These are phyloP conservation scores for Phlebopus sp. DNA, from an alignment of 1,284 basidiomycete genomes.

Conservation along the genomic window DNA sequence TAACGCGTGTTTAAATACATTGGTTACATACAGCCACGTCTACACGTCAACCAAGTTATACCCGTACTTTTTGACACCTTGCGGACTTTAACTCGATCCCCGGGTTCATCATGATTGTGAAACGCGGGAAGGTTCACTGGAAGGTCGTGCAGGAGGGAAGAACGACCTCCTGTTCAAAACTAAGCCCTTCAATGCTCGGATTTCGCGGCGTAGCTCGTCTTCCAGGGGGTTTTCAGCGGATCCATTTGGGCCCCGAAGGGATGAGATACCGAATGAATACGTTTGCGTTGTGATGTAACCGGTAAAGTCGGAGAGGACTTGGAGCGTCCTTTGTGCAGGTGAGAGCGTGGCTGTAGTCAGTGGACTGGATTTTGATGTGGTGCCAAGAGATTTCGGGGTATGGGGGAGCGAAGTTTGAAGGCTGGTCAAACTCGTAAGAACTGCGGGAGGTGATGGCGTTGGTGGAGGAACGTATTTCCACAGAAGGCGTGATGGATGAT, in stretches of 20 bases:
- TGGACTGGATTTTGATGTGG: constrained; percentile 30
- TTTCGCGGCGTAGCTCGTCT: constrained; percentile 52
- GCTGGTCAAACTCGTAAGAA: constrained; percentile 45
- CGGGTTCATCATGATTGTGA: constrained; percentile 1
- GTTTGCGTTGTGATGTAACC: constrained; percentile 52
- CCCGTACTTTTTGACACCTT: neutral
- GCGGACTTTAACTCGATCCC: neutral
- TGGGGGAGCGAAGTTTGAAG: constrained; percentile 46
- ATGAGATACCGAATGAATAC: constrained; percentile 32
- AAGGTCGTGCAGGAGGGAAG: constrained; percentile 15
- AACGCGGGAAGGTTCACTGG: constrained; percentile 4
- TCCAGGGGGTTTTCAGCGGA: constrained; percentile 21
- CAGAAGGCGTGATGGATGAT: constrained; percentile 31
- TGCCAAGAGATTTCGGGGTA: constrained; percentile 28
- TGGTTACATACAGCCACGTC: no score
- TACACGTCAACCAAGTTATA: no score
- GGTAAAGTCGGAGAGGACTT: constrained; percentile 48
- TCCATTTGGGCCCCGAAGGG: constrained; percentile 14
- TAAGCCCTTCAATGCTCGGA: constrained; percentile 53
- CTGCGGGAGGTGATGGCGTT: constrained; percentile 39
- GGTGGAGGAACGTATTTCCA: constrained; percentile 55
- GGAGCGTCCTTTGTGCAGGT: constrained; percentile 43
- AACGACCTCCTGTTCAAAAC: constrained; percentile 45
- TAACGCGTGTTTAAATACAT: no score
- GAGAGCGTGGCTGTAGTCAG: constrained; percentile 23